Evolutionary conservation across 2,329 filamentous ascomycete species (phyloP), one percentile per base, ranked within the genome.

Genomic region (Clonostachys byssicola): DNA sequence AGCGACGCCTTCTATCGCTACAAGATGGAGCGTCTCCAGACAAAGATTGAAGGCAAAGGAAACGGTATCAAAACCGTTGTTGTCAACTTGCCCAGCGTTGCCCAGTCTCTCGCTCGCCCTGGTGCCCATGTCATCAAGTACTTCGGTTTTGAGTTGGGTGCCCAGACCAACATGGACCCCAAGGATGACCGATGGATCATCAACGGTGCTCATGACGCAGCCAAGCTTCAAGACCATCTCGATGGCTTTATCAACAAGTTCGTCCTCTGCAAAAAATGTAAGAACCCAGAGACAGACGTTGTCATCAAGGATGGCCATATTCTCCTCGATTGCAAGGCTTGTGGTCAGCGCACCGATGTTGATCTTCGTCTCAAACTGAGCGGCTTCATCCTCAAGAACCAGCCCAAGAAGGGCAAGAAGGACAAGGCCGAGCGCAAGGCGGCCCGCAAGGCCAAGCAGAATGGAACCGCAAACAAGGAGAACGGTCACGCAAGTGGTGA

Each of bases 131-230:
- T 99, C 66, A 97, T 99, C 85, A 99, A 99, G 78, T 99, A 95
- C 78, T 99, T 99, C 64, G 94, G 94, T 60, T 97, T 99, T 69
- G 94, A 99, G 75, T 85, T 99, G 49, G 94, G 94, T 67, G 94
- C 94, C 60, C 94, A 97, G 78, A 96, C 94, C 77, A 97, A 96
- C 75, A 92, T 91, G 60, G 94, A 96, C 67, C 92, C 94, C 56
- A 85, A 90, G 61, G 92, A 97, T 68, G 94, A 99, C 68, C 94
- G 94, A 67, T 99, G 94, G 92, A 99, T 99, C 75, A 97, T 99
- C 82, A 99, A 99, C 74, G 94, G 94, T 66, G 90, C 92, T 57
- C 94, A 99, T 67, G 94, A 99, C 58, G 85, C 92, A 53, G 75
- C 79, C 69, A 97, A 97, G 79, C 87, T 99, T 43, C 94, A 99